Evolutionary conservation across 371 early-diverging fungal genomes (phyloP).

Genomic region (Cladochytrium tenue): DNA sequence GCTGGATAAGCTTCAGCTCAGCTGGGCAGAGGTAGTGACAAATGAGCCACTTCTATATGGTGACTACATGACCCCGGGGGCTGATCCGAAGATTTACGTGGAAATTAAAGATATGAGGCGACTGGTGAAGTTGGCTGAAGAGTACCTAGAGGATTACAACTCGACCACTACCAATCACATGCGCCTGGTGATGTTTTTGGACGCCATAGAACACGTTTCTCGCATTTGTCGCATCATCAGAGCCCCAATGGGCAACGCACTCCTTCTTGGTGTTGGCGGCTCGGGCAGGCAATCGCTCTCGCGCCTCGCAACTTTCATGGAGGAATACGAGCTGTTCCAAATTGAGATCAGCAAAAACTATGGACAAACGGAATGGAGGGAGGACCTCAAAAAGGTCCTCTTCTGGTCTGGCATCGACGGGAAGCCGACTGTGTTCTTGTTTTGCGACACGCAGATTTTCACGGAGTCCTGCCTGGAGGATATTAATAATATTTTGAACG

Average conservation of each 20-base stretch:
- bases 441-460: slow-evolving; percentile 61
- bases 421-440: slow-evolving; percentile 57
- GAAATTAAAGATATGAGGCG: slow-evolving; percentile 55
- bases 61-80: slow-evolving; percentile 58
- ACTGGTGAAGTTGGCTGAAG: slow-evolving; percentile 56
- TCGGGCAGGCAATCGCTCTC: slow-evolving; percentile 58
- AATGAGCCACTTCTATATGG: slow-evolving; percentile 57
- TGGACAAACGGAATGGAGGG: slow-evolving; percentile 61
- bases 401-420: slow-evolving; percentile 55
- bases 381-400: slow-evolving; percentile 58
- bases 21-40: slow-evolving; percentile 50
- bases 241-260: slow-evolving; percentile 57
- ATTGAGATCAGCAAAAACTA: slow-evolving; percentile 65
- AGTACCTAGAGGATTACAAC: slow-evolving; percentile 64
- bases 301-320: slow-evolving; percentile 58
- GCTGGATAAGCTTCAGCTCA: slow-evolving; percentile 34
- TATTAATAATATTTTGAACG: slow-evolving; percentile 61
- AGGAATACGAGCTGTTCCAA: slow-evolving; percentile 60
- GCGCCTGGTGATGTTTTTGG: slow-evolving; percentile 62
- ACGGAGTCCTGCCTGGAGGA: slow-evolving; percentile 59
- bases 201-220: slow-evolving; percentile 62
- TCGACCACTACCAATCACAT: slow-evolving; percentile 53
- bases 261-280: slow-evolving; percentile 64
- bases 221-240: slow-evolving; percentile 60
- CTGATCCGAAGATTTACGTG: slow-evolving; percentile 51